These are phyloP conservation scores for Alternaria ventricosa DNA, from an alignment of 2,329 filamentous ascomycete species.

Conservation along the genomic window DNA sequence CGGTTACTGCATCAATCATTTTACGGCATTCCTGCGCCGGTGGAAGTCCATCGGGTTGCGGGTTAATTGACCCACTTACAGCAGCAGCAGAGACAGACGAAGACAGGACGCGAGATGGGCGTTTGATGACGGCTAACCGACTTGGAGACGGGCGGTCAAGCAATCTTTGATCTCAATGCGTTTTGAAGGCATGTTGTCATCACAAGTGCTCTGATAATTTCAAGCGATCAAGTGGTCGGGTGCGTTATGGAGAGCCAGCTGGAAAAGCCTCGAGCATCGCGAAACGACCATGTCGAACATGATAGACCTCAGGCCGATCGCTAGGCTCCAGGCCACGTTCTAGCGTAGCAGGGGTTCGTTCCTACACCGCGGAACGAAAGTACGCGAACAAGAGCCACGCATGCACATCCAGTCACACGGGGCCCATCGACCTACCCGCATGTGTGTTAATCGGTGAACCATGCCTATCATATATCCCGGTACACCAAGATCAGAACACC, in stretches of 20 bases:
- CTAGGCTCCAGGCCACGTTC: constrained; percentile 3
- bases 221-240: background rate
- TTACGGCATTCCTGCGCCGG: background rate
- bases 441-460: constrained; percentile 7
- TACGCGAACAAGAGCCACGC: constrained; percentile 11
- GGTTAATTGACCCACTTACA: constrained; percentile 9
- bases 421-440: constrained; percentile 1
- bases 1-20: constrained; percentile 26
- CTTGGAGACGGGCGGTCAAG: constrained; percentile 1
- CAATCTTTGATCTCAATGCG: background rate
- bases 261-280: background rate
- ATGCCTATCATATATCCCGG: constrained; percentile 3
- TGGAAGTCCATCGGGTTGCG: background rate
- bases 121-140: constrained; percentile 28
- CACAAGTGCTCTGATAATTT: background rate
- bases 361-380: constrained; percentile 2
- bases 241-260: background rate
- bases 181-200: background rate
- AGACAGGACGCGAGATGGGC: constrained; percentile 13
- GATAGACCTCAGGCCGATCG: background rate
- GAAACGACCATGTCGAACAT: background rate
- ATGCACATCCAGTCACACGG: constrained; percentile 14
- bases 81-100: constrained; percentile 6
- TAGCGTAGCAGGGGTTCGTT: constrained; percentile 7
- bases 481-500: constrained; percentile 5